Evolutionary conservation across 75 land plant species (phyloP).

Genomic region (Selaginella tamariscina): DNA sequence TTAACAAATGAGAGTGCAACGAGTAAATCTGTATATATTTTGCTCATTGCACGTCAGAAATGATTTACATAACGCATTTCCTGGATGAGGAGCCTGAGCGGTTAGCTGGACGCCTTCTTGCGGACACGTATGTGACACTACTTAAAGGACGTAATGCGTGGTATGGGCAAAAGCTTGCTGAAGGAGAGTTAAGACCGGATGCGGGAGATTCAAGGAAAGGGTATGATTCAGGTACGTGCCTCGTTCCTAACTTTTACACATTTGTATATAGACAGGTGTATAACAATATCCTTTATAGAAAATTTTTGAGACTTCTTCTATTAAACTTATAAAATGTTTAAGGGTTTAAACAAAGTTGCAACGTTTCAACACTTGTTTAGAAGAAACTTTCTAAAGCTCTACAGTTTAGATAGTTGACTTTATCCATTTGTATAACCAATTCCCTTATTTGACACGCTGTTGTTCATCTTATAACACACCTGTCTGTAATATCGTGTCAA

Average conservation of each 20-base stretch:
- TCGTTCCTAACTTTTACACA: too few species aligned
- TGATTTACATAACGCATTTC: constrained; percentile 90
- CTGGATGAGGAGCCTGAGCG: constrained; percentile 80
- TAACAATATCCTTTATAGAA: too few species aligned
- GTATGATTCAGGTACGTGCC: constrained; percentile 98
- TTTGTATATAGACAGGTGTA: too few species aligned
- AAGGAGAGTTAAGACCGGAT: constrained; percentile 66
- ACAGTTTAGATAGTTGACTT: too few species aligned
- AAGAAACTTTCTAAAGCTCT: not conserved
- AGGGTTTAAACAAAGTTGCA: too few species aligned
- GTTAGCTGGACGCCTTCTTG: constrained; percentile 87
- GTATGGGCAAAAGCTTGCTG: constrained; percentile 87
- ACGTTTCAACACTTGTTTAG: too few species aligned
- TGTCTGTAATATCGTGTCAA: too few species aligned
- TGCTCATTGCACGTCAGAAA: constrained; percentile 96
- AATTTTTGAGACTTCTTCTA: not conserved
- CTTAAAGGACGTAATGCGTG: constrained; percentile 96
- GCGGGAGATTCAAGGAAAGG: constrained; percentile 97
- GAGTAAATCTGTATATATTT: constrained; percentile 95
- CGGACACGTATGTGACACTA: constrained; percentile 93
- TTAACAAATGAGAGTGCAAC: constrained; percentile 97
- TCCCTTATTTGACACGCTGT: too few species aligned
- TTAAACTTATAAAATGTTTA: too few species aligned
- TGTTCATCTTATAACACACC: too few species aligned
- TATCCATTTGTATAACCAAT: too few species aligned